Base-by-base conservation (phyloP, 352 stramenopile genomes). In the Pythium brachiatum region DNA sequence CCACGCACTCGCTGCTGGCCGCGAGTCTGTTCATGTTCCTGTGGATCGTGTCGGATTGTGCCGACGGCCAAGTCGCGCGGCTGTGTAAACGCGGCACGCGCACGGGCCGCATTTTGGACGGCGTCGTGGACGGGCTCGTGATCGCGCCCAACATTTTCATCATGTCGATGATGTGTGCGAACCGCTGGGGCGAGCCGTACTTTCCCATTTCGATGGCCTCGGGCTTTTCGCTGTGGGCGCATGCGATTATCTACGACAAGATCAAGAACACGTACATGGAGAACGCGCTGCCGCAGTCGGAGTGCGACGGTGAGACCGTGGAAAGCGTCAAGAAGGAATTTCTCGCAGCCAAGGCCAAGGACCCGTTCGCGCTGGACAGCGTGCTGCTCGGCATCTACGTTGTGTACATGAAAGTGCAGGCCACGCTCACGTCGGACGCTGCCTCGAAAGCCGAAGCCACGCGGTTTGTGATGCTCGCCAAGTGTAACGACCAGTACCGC, bases 211-310 rank as follows among this genome's bases (percentile, higher is more conserved):
- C 72, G 34, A 79, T 87, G 44, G 63, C 83, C 53, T 73, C 81
- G 0, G 82, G 82, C 7, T 73, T 94, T 51, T 91, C 82, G 32
- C 73, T 92, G 31, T 92, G 84, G 82, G 51, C 90, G 16, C 84
- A 94, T 66, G 84, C 84, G 29, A 81, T 90, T 57, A 80, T 91
- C 39, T 94, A 94, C 67, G 84, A 94, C 70, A 90, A 91, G 62
- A 78, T 94, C 48, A 94, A 94, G 76, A 94, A 94, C 68, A 83
- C 87, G 20, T 94, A 92, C 70, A 92, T 90, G 84, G 81, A 94
- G 66, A 92, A 94, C 57, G 78, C 82, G 15, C 70, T 91, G 20
- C 81, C 84, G 13, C 75, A 88, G 50, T 91, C 81, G 25, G 84
- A 94, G 52, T 90, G 81, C 44, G 81, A 94, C 41, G 81, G 82